Evolutionary conservation across 129 eudicot species (phyloP), one percentile per base, ranked within the genome.

Genomic region (Arctium lappa): DNA sequence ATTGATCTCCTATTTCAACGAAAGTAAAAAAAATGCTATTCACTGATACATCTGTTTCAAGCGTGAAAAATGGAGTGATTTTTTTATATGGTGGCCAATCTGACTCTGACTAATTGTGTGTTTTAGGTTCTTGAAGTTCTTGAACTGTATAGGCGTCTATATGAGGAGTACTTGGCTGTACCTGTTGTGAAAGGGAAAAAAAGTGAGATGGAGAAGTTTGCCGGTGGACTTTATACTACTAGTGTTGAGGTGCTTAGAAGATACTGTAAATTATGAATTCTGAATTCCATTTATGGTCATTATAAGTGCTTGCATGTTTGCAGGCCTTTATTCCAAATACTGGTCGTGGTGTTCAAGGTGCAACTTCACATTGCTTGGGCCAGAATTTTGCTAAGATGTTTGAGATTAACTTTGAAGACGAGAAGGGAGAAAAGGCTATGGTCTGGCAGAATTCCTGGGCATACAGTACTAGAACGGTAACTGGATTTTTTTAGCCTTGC

Each of bases 381-480:
- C 98, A 94, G 82, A 94, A 94, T 79, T 94, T 94, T 87, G 97
- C 98, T 2, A 94, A 94, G 76, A 94, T 94, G 98, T 94, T 94
- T 72, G 98, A 92, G 75, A 94, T 94, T 32, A 92, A 87, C 39
- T 94, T 90, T 74, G 98, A 94, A 72, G 90, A 92, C 80, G 98
- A 92, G 72, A 94, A 89, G 77, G 94, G 98, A 56, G 97, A 91
- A 75, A 94, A 88, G 88, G 86, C 91, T 69, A 89, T 92, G 98
- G 98, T 92, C 72, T 94, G 98, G 98, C 98, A 94, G 78, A 92
- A 92, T 77, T 94, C 98, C 16, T 94, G 98, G 98, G 98, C 97
- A 37, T 94, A 94, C 77, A 92, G 94, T 78, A 94, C 98, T 38
- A 83, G 98, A 86, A 94, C 98, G 79, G 98, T 94, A 86, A 85